Conservation (phyloP, 192 early-diverging fungal genomes). For the Mortierella claussenii region DNA sequence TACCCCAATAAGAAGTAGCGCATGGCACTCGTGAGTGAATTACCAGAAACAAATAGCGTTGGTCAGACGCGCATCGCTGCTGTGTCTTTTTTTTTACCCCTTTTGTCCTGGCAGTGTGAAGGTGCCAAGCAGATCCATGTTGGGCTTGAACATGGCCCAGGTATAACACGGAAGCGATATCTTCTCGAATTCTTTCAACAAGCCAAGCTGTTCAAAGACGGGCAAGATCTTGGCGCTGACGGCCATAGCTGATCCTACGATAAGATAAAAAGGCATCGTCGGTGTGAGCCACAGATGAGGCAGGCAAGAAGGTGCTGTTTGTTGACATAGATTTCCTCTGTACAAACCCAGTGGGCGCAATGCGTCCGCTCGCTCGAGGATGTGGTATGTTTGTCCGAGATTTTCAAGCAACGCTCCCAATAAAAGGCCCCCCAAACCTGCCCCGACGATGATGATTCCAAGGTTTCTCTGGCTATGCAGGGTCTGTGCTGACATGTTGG, state of each 20-base stretch:
- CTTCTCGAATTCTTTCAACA: background rate
- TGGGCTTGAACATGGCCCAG: background rate
- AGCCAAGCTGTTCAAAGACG: slow-evolving; percentile 3
- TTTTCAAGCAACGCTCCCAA: background rate
- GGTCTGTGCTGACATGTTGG: no score
- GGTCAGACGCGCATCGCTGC: no score
- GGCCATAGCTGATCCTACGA: slow-evolving; percentile 1
- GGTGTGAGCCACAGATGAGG: no score
- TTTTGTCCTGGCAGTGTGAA: no score
- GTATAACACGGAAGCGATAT: background rate
- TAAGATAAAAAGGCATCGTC: no score
- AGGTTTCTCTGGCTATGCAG: no score
- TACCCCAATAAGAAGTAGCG: no score
- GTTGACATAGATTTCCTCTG: no score
- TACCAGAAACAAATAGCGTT: no score
- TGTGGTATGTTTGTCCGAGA: background rate
- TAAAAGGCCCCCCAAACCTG: background rate
- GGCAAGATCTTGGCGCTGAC: background rate
- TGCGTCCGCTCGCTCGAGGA: background rate
- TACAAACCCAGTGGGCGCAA: slow-evolving; percentile 4
- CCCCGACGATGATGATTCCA: background rate
- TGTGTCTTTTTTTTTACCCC: no score
- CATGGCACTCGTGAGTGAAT: no score
- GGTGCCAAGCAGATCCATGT: background rate
- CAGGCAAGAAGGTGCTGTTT: no score